Conservation (phyloP, 345 rosid genomes). For the Brassica rapa region DNA sequence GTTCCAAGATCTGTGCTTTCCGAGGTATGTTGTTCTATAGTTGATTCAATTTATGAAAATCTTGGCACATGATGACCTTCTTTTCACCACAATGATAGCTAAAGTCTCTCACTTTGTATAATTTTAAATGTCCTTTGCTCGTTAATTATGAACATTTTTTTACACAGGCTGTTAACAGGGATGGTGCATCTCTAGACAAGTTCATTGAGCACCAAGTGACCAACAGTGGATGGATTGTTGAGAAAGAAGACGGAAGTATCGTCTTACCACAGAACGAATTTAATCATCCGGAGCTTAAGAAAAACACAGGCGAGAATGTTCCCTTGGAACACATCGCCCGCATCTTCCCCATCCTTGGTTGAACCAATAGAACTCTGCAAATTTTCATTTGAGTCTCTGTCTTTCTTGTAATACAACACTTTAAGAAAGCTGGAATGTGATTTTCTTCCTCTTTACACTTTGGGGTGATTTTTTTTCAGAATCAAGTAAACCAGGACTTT, state of each 20-base stretch:
- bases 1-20: constrained; percentile 82
- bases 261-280: constrained; percentile 66
- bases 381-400: background rate
- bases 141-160: constrained; percentile 18
- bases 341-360: constrained; percentile 90
- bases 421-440: background rate
- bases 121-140: constrained; percentile 1
- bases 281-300: constrained; percentile 90
- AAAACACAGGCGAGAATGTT: constrained; percentile 57
- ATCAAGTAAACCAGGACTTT: background rate
- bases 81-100: background rate
- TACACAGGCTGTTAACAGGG: constrained; percentile 74
- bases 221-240: constrained; percentile 71
- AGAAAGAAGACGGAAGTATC: constrained; percentile 67
- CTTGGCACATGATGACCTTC: background rate
- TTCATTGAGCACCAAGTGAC: constrained; percentile 74
- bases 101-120: background rate
- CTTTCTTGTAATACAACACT: constrained; percentile 18
- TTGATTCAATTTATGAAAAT: background rate
- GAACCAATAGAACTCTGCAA: constrained; percentile 27
- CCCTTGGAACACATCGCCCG: constrained; percentile 87
- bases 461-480: background rate
- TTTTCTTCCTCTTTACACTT: background rate
- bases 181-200: constrained; percentile 82
- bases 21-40: constrained; percentile 62